A percentile compares a stretch with the other conserved stretches of the same genome.
Conservation (phyloP, 139 green algal genomes). For the Monoraphidium neglectum region DNA sequence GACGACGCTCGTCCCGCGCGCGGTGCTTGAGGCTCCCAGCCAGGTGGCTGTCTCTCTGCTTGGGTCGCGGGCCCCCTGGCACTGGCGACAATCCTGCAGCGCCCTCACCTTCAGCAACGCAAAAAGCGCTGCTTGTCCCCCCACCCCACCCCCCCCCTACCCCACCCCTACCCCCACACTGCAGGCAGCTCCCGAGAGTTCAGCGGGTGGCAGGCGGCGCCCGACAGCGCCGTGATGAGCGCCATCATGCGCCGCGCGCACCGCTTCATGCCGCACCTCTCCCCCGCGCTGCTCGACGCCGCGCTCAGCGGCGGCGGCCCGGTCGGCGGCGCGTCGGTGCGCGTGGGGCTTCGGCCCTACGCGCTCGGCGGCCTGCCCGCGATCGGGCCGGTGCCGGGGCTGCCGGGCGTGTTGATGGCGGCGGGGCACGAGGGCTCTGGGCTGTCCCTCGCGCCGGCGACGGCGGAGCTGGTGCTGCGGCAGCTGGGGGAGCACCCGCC, state of each 20-base stretch:
- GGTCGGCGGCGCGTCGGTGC: conserved; percentile 9
- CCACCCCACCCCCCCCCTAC: not conserved
- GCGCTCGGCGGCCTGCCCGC: conserved; percentile 52
- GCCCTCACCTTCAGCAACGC: not conserved
- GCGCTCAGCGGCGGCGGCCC: not conserved
- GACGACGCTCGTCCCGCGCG: too few species aligned
- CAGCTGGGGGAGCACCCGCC: not conserved
- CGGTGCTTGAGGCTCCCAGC: not conserved
- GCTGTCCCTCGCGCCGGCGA: conserved; percentile 70
- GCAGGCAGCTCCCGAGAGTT: conserved; percentile 66
- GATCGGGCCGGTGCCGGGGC: conserved; percentile 53
- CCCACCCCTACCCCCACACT: not conserved
- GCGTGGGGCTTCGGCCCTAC: conserved; percentile 68
- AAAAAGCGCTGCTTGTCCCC: not conserved
- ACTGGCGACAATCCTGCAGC: not conserved
- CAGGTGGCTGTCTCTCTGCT: conserved; percentile 37
- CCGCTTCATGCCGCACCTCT: conserved; percentile 61
- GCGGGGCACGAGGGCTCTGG: conserved; percentile 82
- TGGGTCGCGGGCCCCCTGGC: too few species aligned
- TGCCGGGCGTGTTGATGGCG: conserved; percentile 60
- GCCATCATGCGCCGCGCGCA: conserved; percentile 63
- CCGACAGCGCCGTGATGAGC: conserved; percentile 38
- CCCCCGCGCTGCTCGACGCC: not conserved
- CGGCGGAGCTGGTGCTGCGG: conserved; percentile 49
- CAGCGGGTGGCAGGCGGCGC: conserved; percentile 38